Conservation (phyloP, 805 yeast genomes). For the Wickerhamiella vanderwaltii region DNA sequence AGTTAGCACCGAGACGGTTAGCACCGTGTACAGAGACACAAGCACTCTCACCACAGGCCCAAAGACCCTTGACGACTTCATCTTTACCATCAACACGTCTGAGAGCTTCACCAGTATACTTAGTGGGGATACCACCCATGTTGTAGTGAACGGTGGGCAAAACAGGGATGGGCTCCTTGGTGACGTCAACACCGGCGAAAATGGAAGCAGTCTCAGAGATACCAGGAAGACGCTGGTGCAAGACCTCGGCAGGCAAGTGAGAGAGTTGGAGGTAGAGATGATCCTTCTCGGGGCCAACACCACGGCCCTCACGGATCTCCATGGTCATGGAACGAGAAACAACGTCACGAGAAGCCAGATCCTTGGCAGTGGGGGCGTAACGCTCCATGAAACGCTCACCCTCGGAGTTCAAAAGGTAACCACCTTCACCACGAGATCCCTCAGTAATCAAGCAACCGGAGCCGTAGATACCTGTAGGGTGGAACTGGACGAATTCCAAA, state of each 20-base stretch:
- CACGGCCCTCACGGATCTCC: slow-evolving; percentile 98
- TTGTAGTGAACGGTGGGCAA: slow-evolving; percentile 97
- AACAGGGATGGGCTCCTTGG: slow-evolving; percentile 98
- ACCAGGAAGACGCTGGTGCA: slow-evolving; percentile 96
- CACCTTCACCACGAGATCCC: slow-evolving; percentile 99
- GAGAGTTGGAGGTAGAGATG: slow-evolving; percentile 91
- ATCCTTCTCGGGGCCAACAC: slow-evolving; percentile 94
- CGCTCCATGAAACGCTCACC: slow-evolving; percentile 99
- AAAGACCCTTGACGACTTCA: slow-evolving; percentile 78
- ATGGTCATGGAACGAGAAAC: slow-evolving; percentile 96
- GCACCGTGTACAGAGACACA: slow-evolving; percentile 99
- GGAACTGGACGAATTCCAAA: slow-evolving; percentile 96
- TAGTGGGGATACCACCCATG: slow-evolving; percentile 99
- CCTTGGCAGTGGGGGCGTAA: slow-evolving; percentile 97
- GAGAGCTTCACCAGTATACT: slow-evolving; percentile 90
- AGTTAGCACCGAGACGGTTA: slow-evolving; percentile 97
- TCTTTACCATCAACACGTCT: slow-evolving; percentile 84
- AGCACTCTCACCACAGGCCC: slow-evolving; percentile 98
- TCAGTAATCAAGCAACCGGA: slow-evolving; percentile 98
- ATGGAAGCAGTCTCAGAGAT: slow-evolving; percentile 96
- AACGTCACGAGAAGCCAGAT: slow-evolving; percentile 95
- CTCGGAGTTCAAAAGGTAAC: slow-evolving; percentile 86
- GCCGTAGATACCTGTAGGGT: slow-evolving; percentile 98
- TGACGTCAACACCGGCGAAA: slow-evolving; percentile 98
- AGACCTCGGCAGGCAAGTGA: slow-evolving; percentile 83